A percentile compares a stretch with the other conserved stretches of the same genome.
These are phyloP conservation scores for Primulina tabacum DNA, from an alignment of 257 asterid genomes.

Conservation along the genomic window DNA sequence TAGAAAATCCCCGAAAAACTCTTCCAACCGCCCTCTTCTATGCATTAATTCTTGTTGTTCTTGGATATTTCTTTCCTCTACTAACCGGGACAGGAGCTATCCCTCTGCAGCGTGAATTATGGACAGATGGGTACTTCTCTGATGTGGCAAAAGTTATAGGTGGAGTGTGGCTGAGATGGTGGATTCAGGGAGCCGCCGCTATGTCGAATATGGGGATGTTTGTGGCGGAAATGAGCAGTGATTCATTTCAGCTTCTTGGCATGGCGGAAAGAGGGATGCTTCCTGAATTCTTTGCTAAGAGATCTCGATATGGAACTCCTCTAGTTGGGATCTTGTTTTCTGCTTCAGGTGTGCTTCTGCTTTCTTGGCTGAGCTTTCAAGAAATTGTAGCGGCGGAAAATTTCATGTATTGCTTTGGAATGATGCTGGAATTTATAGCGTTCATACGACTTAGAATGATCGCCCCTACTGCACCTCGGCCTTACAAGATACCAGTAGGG, in stretches of 20 bases:
- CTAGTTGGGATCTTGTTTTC: conserved; percentile 56
- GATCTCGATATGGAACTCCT: conserved; percentile 71
- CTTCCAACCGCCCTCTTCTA: conserved; percentile 59
- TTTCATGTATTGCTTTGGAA: conserved; percentile 64
- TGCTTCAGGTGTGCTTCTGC: conserved; percentile 60
- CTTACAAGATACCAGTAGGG: conserved; percentile 64
- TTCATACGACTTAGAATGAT: conserved; percentile 52
- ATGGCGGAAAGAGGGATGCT: conserved; percentile 83
- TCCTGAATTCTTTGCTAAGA: conserved; percentile 48
- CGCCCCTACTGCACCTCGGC: conserved; percentile 46
- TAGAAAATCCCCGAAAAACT: conserved; percentile 51
- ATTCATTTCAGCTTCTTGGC: conserved; percentile 71
- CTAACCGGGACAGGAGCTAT: conserved; percentile 57
- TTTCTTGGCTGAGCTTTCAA: conserved; percentile 65
- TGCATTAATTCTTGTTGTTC: conserved; percentile 52
- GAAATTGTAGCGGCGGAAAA: conserved; percentile 74
- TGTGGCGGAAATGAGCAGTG: conserved; percentile 71
- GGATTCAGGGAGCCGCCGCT: conserved; percentile 71
- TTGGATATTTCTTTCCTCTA: conserved; percentile 58
- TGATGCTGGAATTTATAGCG: conserved; percentile 57
- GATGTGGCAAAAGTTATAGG: conserved; percentile 53
- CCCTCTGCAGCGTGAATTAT: conserved; percentile 41
- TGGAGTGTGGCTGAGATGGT: conserved; percentile 67
- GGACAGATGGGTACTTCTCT: conserved; percentile 67
- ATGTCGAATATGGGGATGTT: conserved; percentile 73